Evolutionary conservation across 78 protist genomes (phyloP).

Genomic region (Planoprotostelium fungivorum): DNA sequence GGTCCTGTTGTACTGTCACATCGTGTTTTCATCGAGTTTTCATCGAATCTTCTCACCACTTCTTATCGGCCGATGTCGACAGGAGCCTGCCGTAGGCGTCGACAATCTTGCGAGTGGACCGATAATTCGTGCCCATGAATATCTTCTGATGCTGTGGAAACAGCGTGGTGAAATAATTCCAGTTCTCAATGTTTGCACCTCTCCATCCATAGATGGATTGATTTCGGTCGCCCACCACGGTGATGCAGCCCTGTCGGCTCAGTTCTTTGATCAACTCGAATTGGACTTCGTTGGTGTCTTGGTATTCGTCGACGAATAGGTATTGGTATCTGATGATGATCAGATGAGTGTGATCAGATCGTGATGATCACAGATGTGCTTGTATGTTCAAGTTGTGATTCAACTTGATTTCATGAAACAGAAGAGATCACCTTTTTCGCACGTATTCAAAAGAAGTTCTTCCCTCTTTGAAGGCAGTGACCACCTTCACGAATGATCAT

Average conservation of each 20-base stretch:
- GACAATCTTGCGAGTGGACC: not conserved
- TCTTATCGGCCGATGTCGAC: not conserved
- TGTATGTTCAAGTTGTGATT: no score
- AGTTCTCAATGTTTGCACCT: not conserved
- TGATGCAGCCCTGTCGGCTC: not conserved
- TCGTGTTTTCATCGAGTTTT: not conserved
- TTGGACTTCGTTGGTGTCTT: not conserved
- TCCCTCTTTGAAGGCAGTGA: not conserved
- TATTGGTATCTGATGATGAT: not conserved
- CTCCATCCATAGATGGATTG: not conserved
- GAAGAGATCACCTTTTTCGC: not conserved
- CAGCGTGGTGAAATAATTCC: not conserved
- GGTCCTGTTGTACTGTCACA: not conserved
- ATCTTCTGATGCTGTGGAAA: not conserved
- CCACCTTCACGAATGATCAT: no score
- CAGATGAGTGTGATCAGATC: no score
- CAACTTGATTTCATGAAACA: no score
- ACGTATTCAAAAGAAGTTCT: not conserved
- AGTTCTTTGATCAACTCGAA: not conserved
- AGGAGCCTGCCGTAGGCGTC: not conserved
- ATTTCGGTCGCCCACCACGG: not conserved
- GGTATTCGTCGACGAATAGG: not conserved
- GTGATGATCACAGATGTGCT: no score
- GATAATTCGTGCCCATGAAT: not conserved
- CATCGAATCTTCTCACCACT: not conserved